Conservation (phyloP, 2,329 filamentous ascomycete genomes). For the Penicillium sp. region DNA sequence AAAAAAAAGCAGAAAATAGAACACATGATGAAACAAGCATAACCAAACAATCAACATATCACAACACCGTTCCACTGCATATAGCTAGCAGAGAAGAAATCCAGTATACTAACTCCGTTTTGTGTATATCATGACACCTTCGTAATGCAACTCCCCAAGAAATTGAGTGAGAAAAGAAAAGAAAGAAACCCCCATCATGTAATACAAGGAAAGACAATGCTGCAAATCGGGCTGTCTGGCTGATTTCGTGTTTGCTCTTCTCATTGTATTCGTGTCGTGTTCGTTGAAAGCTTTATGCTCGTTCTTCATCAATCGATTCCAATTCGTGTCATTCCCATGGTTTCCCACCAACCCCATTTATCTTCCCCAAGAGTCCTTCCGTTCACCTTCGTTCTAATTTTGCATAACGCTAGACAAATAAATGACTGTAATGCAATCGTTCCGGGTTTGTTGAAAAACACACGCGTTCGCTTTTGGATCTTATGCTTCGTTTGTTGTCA, state of each 20-base stretch:
- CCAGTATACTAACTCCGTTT: not conserved
- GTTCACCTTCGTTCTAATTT: not conserved
- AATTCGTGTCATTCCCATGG: not conserved
- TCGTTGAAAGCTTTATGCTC: not conserved
- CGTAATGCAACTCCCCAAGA: not conserved
- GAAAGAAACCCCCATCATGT: not conserved
- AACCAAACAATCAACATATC: slow-evolving; percentile 1
- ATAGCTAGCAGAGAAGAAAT: not conserved
- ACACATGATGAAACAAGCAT: no score
- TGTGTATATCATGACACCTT: not conserved
- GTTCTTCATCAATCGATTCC: not conserved
- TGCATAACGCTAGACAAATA: not conserved
- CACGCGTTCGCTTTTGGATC: not conserved
- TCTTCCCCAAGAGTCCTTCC: not conserved
- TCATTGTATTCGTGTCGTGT: not conserved
- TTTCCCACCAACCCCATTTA: not conserved
- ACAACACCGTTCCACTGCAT: no score
- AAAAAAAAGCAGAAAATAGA: no score
- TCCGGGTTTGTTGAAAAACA: not conserved
- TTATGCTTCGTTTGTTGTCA: not conserved
- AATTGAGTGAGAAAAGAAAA: not conserved
- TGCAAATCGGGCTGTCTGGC: not conserved
- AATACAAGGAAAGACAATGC: not conserved
- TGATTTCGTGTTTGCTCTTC: not conserved
- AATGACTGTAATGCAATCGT: no score